Base-by-base conservation (phyloP, 148 eudicot genomes). In the Rhododendron vialii region DNA sequence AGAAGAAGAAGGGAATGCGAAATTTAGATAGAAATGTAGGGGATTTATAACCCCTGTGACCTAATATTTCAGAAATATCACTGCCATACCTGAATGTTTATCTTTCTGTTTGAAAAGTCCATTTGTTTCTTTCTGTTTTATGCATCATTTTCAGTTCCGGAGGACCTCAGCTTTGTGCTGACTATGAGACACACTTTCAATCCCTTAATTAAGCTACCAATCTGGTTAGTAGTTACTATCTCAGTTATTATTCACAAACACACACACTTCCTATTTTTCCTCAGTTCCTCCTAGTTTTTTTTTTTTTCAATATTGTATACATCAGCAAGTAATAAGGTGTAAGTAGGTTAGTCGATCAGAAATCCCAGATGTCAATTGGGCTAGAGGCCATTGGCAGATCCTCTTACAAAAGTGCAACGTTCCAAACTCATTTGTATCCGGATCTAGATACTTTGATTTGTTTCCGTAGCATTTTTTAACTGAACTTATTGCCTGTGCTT, bases 181-280 rank as follows among this genome's bases (percentile, higher is more conserved):
- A 55, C 1, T 4, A 55, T 55, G 24, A 94, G 96, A 89, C 99
- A 95, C 74, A 93, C 94, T 48, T 95, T 96, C 84, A 96, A 95
- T 86, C 93, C 98, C 18, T 55, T 88, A 47, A 47, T 95, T 28
- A 96, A 41, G 96, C 86, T 95, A 94, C 88, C 99, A 96, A 88
- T 96, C 99, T 33, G 98, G 98, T 3, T 95, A 92, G 77, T 96
- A 95, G 87, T 55, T 57, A 57, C 90, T 92, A 28, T 96, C 98
- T 12, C 98, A 93, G 87, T 91, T 96, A 47, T 96, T 96, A 89
- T 92, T 97, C 12, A 84, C 96, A 67, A 93, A 36, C 38, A 35
- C 36, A 35, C 36, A 89, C 83, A 77, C 88, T 53, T 85, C 91
- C 9, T 84, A 93, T 7, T 88, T 96, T 30, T 74, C 94, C 22